These are phyloP conservation scores for Cicer pinnatifidum DNA, from an alignment of 306 rosid species.

Conservation along the genomic window DNA sequence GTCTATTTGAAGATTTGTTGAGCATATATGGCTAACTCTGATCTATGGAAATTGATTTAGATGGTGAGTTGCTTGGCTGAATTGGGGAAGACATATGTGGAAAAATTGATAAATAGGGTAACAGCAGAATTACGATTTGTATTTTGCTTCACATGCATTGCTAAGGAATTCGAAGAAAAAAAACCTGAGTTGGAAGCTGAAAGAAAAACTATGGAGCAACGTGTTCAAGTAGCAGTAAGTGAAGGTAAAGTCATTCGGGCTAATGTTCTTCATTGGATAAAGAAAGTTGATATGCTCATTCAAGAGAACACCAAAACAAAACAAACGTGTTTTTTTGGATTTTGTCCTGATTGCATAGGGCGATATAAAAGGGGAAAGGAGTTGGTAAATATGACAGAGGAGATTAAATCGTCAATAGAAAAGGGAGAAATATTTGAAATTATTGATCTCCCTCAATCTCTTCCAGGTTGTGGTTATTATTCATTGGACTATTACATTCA, in stretches of 20 bases:
- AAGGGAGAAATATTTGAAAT: neutral
- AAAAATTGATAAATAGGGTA: neutral
- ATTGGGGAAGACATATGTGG: neutral
- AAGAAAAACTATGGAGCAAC: fast-evolving
- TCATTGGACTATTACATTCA: neutral
- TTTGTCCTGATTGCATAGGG: slow-evolving; percentile 21
- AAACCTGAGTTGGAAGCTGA: neutral
- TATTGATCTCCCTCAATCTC: neutral
- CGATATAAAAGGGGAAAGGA: slow-evolving; percentile 14
- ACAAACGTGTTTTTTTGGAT: neutral
- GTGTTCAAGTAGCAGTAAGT: neutral
- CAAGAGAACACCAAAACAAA: neutral
- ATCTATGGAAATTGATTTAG: slow-evolving; percentile 1
- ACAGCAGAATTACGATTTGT: neutral
- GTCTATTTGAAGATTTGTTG: too few relatives aligned
- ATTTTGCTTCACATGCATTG: slow-evolving; percentile 4
- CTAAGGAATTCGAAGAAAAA: neutral
- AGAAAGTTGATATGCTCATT: neutral
- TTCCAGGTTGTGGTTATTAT: neutral
- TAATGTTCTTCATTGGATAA: neutral
- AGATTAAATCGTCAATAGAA: neutral
- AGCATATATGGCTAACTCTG: too few relatives aligned
- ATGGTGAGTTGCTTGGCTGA: neutral
- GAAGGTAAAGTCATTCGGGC: neutral
- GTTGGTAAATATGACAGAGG: neutral